A percentile compares a stretch with the other conserved stretches of the same genome.
These are phyloP conservation scores for Oryza longistaminata DNA, from an alignment of 176 grass and related monocot genomes.

Conservation along the genomic window DNA sequence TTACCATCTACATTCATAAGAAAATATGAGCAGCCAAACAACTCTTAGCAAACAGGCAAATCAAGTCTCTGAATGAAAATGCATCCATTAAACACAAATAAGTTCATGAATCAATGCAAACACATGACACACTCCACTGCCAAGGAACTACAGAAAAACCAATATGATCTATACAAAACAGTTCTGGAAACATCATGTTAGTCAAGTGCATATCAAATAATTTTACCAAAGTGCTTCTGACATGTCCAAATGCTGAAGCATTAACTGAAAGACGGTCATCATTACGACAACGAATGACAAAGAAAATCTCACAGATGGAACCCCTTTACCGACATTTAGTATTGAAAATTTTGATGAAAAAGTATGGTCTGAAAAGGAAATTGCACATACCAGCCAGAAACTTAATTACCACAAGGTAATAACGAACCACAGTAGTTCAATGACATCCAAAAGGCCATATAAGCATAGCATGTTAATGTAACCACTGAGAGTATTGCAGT, in stretches of 20 bases:
- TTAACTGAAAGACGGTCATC: not conserved
- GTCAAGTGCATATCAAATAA: not conserved
- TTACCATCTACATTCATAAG: not conserved
- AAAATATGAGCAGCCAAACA: constrained; percentile 3
- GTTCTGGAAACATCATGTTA: not conserved
- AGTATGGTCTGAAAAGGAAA: not conserved
- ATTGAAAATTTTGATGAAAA: not conserved
- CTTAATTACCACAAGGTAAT: not conserved
- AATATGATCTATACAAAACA: not conserved
- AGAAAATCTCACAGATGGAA: not conserved
- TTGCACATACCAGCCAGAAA: not conserved
- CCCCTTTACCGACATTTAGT: not conserved
- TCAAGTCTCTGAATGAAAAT: not conserved
- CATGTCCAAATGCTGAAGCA: not conserved
- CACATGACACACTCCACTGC: not conserved
- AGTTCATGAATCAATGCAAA: not conserved
- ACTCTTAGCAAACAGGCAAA: not conserved
- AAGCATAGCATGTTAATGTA: not conserved
- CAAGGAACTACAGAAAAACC: not conserved
- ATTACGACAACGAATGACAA: not conserved
- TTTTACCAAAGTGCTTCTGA: not conserved
- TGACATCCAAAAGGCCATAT: not conserved
- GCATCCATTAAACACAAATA: not conserved
- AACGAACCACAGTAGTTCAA: not conserved
- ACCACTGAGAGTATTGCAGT: not conserved